phyloP scores from a whole-genome alignment of 73 alveolate species.

The Paramecium primaurelia region DNA sequence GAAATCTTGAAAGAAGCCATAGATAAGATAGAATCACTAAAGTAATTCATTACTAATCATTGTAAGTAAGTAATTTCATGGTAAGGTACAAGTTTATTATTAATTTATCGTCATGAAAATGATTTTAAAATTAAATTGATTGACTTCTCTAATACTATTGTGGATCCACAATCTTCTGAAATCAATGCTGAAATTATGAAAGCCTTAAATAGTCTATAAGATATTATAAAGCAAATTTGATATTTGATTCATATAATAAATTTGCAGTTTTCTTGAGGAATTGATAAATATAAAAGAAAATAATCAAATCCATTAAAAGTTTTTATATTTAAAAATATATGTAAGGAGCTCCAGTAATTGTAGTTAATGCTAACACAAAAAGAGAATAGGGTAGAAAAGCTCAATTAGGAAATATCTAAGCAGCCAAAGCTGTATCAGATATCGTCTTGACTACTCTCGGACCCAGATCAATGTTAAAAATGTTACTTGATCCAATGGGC shows the following conservation, averaged over 20 bases:
- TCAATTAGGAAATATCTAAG: slow-evolving; percentile 91
- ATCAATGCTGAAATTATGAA: background rate
- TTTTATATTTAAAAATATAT: slow-evolving; percentile 33
- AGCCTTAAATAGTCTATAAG: background rate
- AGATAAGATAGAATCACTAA: background rate
- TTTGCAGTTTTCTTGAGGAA: background rate
- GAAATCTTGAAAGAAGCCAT: background rate
- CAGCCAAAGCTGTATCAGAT: slow-evolving; percentile 96
- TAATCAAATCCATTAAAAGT: slow-evolving; percentile 25
- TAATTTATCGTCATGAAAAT: background rate
- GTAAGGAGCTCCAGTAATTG: slow-evolving; percentile 81
- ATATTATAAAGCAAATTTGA: background rate
- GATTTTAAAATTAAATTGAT: background rate
- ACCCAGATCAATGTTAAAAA: slow-evolving; percentile 98
- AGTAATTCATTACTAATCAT: background rate
- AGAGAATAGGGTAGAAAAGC: slow-evolving; percentile 96
- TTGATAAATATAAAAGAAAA: slow-evolving; percentile 4
- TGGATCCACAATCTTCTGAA: background rate
- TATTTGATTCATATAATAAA: background rate
- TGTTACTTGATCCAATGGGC: slow-evolving; percentile 96
- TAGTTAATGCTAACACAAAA: slow-evolving; percentile 84
- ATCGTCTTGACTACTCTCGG: slow-evolving; percentile 98
- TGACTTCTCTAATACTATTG: background rate
- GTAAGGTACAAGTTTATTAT: background rate
- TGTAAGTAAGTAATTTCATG: background rate